Evolutionary conservation across 176 grass and related monocot genomes (phyloP), one percentile per base, ranked within the genome.

Genomic region (Neostapfia colusana): DNA sequence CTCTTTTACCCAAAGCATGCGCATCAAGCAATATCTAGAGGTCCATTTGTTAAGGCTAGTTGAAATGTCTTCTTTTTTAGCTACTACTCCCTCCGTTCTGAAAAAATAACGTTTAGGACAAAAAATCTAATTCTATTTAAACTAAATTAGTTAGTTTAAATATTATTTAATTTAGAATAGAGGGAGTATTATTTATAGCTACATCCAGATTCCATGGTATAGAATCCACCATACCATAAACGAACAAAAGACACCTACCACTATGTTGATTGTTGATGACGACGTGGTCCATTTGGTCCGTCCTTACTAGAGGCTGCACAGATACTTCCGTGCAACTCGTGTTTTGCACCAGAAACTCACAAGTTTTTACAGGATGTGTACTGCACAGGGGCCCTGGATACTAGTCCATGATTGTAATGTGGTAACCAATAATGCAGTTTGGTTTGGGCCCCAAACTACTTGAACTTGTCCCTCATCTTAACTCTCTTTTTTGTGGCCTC

Each of bases 401-500:
- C 26, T 28, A 31, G 23, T 8, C 25, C 70, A 45, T 40, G 45
- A 59, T 68, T 61, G 25, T 14, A n/a, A 37, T 14, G 37, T 9
- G 4, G 12, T 4, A 74, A 80, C 24, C 8, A 75, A 80, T 81
- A 76, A 37, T 80, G 83, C 50, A 27, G 61, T 68, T 86, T 44
- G 25, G 35, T 63, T 43, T 55, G 49, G 69, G 69, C 17, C 26
- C 18, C 64, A 11, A n/a, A n/a, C n/a, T 48, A 18, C 55, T 81
- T 39, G 25, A 64, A 40, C 5, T 16, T 20, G 23, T 39, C n/a
- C 10, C 25, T 10, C 31, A 14, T 10, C 10, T 53, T 45, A 28
- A 37, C 40, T 53, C 21, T 7, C 26, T 18, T 67, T 67, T 60
- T 42, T 9, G 2, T 28, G 3, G 9, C 0, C 39, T 21, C 35